Evolutionary conservation across 1,139 yeast species (phyloP).

Genomic region (Maudiozyma humilis): DNA sequence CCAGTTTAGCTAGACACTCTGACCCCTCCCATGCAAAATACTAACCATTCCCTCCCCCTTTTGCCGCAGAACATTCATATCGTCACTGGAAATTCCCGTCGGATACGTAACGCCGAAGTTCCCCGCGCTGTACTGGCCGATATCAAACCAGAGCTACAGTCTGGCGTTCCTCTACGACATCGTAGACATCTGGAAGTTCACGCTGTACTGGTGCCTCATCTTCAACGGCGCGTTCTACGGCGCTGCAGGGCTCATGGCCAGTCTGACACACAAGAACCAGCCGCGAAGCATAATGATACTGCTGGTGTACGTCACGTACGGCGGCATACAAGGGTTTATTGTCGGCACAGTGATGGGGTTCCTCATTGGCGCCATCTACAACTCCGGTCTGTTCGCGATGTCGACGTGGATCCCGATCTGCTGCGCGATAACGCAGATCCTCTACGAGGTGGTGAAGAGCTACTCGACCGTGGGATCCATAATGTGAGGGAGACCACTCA

Average conservation of each 20-base stretch:
- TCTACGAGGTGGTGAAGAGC: constrained; percentile 58
- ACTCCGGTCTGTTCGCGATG: constrained; percentile 73
- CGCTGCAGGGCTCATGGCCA: constrained; percentile 59
- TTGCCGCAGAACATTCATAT: constrained; percentile 27
- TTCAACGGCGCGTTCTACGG: constrained; percentile 55
- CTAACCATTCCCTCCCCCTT: neutral
- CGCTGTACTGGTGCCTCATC: constrained; percentile 72
- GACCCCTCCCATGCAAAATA: no score
- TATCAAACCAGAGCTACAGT: constrained; percentile 37
- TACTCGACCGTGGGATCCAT: constrained; percentile 46
- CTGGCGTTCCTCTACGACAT: constrained; percentile 58
- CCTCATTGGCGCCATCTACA: constrained; percentile 56
- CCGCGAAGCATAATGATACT: constrained; percentile 39
- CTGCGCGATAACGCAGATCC: constrained; percentile 61
- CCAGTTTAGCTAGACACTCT: no score
- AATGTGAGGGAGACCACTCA: constrained; percentile 24
- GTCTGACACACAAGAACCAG: constrained; percentile 40
- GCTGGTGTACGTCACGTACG: constrained; percentile 40
- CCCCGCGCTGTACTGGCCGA: constrained; percentile 77
- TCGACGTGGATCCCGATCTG: constrained; percentile 90
- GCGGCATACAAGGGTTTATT: constrained; percentile 56
- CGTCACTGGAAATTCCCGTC: constrained; percentile 50
- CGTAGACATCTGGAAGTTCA: constrained; percentile 75
- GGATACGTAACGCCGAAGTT: constrained; percentile 75
- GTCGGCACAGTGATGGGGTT: constrained; percentile 74